Conservation (phyloP, 2,329 filamentous ascomycete genomes). For the Penicillium occitanis region DNA sequence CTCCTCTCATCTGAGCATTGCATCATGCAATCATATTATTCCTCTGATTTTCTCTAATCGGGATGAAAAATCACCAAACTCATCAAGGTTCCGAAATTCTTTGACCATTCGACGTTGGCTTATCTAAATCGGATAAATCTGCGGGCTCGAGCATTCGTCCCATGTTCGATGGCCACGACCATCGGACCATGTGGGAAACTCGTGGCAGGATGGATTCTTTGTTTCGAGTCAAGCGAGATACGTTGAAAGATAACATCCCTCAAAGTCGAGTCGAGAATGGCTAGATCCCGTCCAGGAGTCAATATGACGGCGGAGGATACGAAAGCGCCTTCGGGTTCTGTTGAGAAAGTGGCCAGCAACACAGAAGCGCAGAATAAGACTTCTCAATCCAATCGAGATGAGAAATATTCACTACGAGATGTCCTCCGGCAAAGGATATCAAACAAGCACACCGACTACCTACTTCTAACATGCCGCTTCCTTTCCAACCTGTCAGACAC, state of each 20-base stretch:
- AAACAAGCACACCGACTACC: background rate
- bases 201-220: background rate
- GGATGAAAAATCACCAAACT: background rate
- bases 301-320: background rate
- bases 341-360: background rate
- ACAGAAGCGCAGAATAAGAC: background rate
- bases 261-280: background rate
- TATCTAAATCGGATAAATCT: background rate
- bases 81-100: background rate
- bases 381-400: background rate
- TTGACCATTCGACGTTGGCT: background rate
- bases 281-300: background rate
- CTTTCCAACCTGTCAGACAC: conserved; percentile 29
- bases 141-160: background rate
- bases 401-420: background rate
- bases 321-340: background rate
- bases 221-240: background rate
- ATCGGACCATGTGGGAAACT: background rate
- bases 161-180: background rate
- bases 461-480: conserved; percentile 26
- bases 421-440: background rate
- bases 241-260: background rate
- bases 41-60: background rate
- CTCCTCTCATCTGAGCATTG: background rate
- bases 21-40: background rate